Evolutionary conservation across 805 yeast genomes (phyloP), one percentile per base, ranked within the genome.

Genomic region (Danielia reshetovae): DNA sequence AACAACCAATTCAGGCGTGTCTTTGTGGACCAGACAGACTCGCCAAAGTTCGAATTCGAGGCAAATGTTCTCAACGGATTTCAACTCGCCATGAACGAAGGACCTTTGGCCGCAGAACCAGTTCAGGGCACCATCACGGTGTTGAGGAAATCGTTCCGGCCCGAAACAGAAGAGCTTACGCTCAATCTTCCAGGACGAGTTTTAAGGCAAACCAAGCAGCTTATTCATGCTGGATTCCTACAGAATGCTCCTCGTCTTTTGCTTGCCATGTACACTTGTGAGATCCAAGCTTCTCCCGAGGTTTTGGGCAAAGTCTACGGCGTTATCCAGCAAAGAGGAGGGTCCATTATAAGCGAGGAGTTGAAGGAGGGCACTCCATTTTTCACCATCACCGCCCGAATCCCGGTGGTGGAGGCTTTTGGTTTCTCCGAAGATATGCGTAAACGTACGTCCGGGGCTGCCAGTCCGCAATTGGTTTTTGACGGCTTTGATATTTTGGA

Each of bases 281-380:
- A 90, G 46, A 85, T 93, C 46, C 99, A 93, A 60, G 93, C 97
- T 0, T 75, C 95, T 2, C 78, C 96, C 0, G 98, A 93, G 44
- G 97, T 87, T 0, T 67, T 93, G 34, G 98, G 99, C 27, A 87
- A 85, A 55, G 97, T 93, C 0, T 93, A 93, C 54, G 93, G 88
- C 0, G 97, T 90, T 13, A 86, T 93, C 16, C 96, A 94, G 45
- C 78, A 78, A 50, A 73, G 96, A 51, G 81, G 85, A 25, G 99
- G 99, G 18, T 65, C 75, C 33, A 85, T 93, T 36, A 73, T 82
- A 2, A 76, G 88, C 4, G 99, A 93, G 59, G 98, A 93, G 55
- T 79, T 93, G 86, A 89, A 93, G 53, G 98, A 93, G 56, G 99
- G 99, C 7, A 93, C 98, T 0, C 96, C 97, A 14, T 88, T 90